A percentile compares a stretch with the other conserved stretches of the same genome.
phyloP scores from a whole-genome alignment of 1,284 basidiomycete genomes.

The Pulchroboletus neoregius region DNA sequence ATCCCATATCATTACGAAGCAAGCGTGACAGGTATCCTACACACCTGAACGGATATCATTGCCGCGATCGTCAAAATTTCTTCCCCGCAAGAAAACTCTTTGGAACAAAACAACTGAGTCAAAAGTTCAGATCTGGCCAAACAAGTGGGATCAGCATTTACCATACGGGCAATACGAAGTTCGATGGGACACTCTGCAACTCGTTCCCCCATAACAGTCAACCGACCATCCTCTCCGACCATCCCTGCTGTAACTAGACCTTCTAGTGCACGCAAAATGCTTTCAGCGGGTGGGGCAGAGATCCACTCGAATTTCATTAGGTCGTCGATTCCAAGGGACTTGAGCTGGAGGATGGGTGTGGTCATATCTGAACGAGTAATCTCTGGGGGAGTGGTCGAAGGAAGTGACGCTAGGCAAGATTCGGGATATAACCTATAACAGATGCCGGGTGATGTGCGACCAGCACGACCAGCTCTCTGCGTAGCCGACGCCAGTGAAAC shows the following conservation, averaged over 20 bases:
- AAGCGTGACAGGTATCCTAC: slow-evolving; percentile 5
- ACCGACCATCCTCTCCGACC: slow-evolving; percentile 63
- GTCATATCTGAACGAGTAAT: slow-evolving; percentile 86
- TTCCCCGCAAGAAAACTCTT: slow-evolving; percentile 81
- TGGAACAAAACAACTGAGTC: slow-evolving; percentile 80
- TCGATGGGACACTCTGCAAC: slow-evolving; percentile 79
- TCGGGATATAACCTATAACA: slow-evolving; percentile 91
- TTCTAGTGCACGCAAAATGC: slow-evolving; percentile 81
- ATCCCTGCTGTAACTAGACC: slow-evolving; percentile 64
- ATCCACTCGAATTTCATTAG: slow-evolving; percentile 97
- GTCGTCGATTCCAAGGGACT: slow-evolving; percentile 92
- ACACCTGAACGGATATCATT: slow-evolving; percentile 86
- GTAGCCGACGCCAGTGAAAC: slow-evolving; percentile 81
- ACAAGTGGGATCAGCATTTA: slow-evolving; percentile 26
- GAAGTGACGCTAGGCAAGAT: slow-evolving; percentile 54
- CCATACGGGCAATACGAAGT: slow-evolving; percentile 73
- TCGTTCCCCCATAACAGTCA: slow-evolving; percentile 64
- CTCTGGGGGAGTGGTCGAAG: slow-evolving; percentile 78
- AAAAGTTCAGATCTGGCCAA: not conserved
- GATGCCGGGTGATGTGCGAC: slow-evolving; percentile 85
- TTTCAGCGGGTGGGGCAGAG: slow-evolving; percentile 82
- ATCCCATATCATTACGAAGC: not conserved
- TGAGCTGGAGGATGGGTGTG: slow-evolving; percentile 87
- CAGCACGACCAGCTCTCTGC: slow-evolving; percentile 87
- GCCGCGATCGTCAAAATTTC: slow-evolving; percentile 95